Conservation (phyloP, 345 rosid species). For the Moricandia arvensis region DNA sequence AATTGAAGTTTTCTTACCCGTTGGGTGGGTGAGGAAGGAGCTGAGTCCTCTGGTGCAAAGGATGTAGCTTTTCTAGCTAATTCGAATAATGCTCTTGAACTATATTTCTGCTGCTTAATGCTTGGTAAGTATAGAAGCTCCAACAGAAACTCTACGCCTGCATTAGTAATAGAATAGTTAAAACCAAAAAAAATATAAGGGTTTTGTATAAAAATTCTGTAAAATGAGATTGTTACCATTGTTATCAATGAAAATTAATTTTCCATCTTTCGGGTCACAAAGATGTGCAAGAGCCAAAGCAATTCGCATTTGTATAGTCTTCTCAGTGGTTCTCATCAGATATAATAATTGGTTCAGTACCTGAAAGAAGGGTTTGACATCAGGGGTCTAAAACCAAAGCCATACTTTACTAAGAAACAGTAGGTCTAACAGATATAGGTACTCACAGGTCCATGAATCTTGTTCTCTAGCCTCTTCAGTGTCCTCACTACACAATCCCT, state of each 20-base stretch:
- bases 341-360: conserved; percentile 54
- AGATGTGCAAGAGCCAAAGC: conserved; percentile 73
- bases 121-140: conserved; percentile 55
- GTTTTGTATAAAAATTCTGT: neutral
- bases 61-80: conserved; percentile 55
- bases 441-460: conserved; percentile 64
- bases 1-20: conserved; percentile 37
- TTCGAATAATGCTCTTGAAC: conserved; percentile 55
- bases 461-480: conserved; percentile 65
- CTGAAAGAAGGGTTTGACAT: conserved; percentile 35
- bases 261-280: conserved; percentile 58
- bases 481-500: conserved; percentile 72
- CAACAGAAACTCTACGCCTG: conserved; percentile 61
- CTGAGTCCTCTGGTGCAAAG: conserved; percentile 50
- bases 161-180: neutral
- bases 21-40: conserved; percentile 65
- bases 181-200: neutral
- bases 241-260: conserved; percentile 56
- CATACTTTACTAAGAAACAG: neutral
- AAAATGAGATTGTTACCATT: conserved; percentile 46
- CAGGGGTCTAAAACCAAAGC: neutral
- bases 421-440: neutral
- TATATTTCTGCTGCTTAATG: conserved; percentile 51
- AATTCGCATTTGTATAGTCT: conserved; percentile 51
- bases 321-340: conserved; percentile 52